Evolutionary conservation across 768 basidiomycete species (phyloP), one percentile per base, ranked within the genome.

Genomic region (Pholiota microspora): DNA sequence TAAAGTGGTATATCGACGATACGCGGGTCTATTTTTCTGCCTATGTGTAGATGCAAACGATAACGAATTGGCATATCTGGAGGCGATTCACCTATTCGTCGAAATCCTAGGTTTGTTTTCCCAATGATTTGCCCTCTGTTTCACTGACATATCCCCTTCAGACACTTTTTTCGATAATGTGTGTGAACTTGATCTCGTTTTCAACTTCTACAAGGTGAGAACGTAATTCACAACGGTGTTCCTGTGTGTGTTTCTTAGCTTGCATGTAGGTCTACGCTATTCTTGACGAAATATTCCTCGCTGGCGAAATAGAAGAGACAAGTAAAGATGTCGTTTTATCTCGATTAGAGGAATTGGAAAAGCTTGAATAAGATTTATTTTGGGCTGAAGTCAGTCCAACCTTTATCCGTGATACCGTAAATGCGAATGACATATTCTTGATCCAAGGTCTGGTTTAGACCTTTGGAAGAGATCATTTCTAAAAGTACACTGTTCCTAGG

Each of bases 111-210:
- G 96, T 96, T 53, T 47, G 89, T 68, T 32, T 27, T 23, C 25
- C 25, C 38, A 18, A 10, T 27, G 49, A 24, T 12, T n/a, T 18
- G 16, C 16, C 29, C 15, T 46, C 28, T 44, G 25, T 25, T 13
- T 48, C 55, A 44, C 55, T 28, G 38, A 24, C 25, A 38, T 25
- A 49, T 49, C 21, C 25, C 54, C 52, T 32, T 25, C 54, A 97
- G 96, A 98, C 68, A 86, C 94, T 0, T 99, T 98, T 78, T 99
- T 99, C 65, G 94, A 98, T 67, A 98, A 99, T 62, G 97, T 99
- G 1, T 98, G 97, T 74, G 95, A 98, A 70, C 77, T 98, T 27
- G 97, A 98, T 67, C 82, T 99, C 0, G 97, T 99, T 2, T 99
- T 98, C 77, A 98, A 98, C 71, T 99, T 98, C 69, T 97, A 98